These are phyloP conservation scores for Heliosperma pusillum DNA, from an alignment of 148 eudicot genomes.

Conservation along the genomic window DNA sequence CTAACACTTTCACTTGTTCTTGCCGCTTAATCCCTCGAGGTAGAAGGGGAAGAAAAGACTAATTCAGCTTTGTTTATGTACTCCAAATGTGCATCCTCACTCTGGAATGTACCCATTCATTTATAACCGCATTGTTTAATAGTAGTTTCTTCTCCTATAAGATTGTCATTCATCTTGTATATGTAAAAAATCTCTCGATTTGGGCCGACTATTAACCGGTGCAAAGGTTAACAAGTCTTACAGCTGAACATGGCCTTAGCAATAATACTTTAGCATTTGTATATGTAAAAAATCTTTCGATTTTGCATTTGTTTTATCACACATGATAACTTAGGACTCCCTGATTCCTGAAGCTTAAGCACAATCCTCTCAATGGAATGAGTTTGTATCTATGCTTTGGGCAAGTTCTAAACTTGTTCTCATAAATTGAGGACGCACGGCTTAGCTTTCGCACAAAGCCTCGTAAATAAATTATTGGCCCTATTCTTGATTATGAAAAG, in stretches of 20 bases:
- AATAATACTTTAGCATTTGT: neutral
- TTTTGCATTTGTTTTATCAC: neutral
- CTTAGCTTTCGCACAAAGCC: too few species aligned
- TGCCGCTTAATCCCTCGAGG: neutral
- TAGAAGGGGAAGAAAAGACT: neutral
- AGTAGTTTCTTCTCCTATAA: neutral
- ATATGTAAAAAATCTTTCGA: too few species aligned
- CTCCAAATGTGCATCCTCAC: neutral
- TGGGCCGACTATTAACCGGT: neutral
- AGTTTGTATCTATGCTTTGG: too few species aligned
- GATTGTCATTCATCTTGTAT: slow-evolving; percentile 4
- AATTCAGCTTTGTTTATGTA: neutral
- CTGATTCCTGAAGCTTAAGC: too few species aligned
- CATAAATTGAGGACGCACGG: too few species aligned
- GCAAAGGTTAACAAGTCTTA: neutral
- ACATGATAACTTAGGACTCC: too few species aligned
- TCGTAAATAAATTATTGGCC: too few species aligned
- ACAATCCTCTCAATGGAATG: too few species aligned
- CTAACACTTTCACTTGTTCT: neutral
- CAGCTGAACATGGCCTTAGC: neutral
- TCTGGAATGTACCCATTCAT: neutral
- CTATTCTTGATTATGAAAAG: too few species aligned
- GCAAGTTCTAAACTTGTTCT: too few species aligned
- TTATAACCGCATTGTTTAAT: neutral
- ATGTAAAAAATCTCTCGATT: neutral